These are phyloP conservation scores for Peronospora farinosa DNA, from an alignment of 352 stramenopile species.

Conservation along the genomic window DNA sequence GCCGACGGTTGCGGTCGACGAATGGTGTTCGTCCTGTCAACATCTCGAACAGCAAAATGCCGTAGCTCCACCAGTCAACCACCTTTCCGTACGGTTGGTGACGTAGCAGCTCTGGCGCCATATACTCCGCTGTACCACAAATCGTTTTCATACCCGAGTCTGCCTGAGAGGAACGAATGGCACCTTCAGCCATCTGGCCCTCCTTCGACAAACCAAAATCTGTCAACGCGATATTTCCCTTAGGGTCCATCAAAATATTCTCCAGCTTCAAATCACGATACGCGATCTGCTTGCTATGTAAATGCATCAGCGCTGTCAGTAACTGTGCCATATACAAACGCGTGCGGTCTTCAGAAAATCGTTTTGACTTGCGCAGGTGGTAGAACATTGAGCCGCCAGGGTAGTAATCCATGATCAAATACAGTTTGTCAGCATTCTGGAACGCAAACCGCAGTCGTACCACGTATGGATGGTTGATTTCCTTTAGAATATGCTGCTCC, in stretches of 20 bases:
- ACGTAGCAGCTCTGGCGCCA: constrained; percentile 77
- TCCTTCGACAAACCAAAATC: constrained; percentile 88
- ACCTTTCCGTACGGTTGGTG: constrained; percentile 86
- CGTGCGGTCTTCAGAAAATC: constrained; percentile 80
- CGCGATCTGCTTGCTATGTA: constrained; percentile 86
- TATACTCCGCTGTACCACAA: constrained; percentile 85
- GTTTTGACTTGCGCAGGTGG: constrained; percentile 82
- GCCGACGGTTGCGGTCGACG: constrained; percentile 79
- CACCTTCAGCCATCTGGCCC: constrained; percentile 72
- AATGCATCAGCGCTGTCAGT: constrained; percentile 81
- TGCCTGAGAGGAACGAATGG: constrained; percentile 72
- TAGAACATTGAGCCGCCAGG: constrained; percentile 87
- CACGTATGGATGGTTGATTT: constrained; percentile 86
- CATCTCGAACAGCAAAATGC: constrained; percentile 87
- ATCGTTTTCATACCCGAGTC: constrained; percentile 86
- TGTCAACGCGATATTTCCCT: constrained; percentile 82
- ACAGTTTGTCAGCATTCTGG: constrained; percentile 90
- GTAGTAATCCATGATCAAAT: constrained; percentile 96
- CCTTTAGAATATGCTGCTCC: constrained; percentile 86
- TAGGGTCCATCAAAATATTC: constrained; percentile 87
- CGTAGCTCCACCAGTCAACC: constrained; percentile 88
- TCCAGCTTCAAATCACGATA: constrained; percentile 88
- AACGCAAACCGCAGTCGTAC: constrained; percentile 83
- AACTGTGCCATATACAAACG: constrained; percentile 85
- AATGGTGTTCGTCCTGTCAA: constrained; percentile 83